A percentile compares a stretch with the other conserved stretches of the same genome.
These are phyloP conservation scores for Mycena metata DNA, from an alignment of 768 basidiomycete species.

Conservation along the genomic window DNA sequence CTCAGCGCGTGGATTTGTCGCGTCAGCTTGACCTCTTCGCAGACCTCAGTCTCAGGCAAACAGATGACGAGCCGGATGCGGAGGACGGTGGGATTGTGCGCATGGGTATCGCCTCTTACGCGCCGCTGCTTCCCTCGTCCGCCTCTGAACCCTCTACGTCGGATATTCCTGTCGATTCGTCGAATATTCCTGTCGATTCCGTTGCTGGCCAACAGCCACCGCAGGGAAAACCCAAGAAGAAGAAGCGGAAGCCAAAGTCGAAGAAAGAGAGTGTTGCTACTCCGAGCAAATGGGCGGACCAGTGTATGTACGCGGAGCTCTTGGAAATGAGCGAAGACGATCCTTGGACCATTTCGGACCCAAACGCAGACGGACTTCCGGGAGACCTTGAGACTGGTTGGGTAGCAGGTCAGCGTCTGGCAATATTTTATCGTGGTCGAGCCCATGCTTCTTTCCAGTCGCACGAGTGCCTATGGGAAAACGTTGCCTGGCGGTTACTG, in stretches of 20 bases:
- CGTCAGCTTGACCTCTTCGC: constrained; percentile 69
- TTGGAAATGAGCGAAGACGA: constrained; percentile 78
- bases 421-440: not conserved
- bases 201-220: constrained; percentile 34
- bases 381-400: constrained; percentile 79
- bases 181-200: constrained; percentile 32
- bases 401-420: constrained; percentile 63
- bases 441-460: constrained; percentile 47
- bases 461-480: constrained; percentile 87
- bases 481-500: constrained; percentile 84
- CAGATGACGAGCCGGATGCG: constrained; percentile 49
- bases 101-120: constrained; percentile 60
- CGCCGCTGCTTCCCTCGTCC: constrained; percentile 54
- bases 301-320: constrained; percentile 91
- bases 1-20: constrained; percentile 74
- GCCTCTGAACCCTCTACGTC: no score
- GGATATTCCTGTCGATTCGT: no score
- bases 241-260: constrained; percentile 50
- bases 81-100: constrained; percentile 43
- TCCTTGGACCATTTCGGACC: constrained; percentile 45
- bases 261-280: constrained; percentile 50
- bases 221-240: constrained; percentile 15
- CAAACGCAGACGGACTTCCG: constrained; percentile 70
- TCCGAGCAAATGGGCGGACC: constrained; percentile 82
- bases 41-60: constrained; percentile 68